phyloP scores from a whole-genome alignment of 139 green algal genomes.

The Chloropicon primus region DNA sequence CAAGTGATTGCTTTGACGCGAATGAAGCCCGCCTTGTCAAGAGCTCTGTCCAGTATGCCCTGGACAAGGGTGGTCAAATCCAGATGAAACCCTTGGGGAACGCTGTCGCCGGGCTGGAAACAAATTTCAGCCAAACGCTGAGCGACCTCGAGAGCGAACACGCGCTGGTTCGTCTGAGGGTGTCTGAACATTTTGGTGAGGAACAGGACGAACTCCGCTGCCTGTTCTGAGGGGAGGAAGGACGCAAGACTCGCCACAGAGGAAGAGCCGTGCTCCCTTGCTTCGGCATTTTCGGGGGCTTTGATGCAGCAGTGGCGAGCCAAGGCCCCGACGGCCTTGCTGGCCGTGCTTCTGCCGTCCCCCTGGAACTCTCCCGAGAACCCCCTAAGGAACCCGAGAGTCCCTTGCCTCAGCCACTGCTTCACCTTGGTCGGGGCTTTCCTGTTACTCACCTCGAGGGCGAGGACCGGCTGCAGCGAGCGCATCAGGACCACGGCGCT shows the following conservation, averaged over 20 bases:
- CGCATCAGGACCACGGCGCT: background rate
- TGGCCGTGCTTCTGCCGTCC: background rate
- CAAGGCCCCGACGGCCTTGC: background rate
- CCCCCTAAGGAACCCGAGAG: background rate
- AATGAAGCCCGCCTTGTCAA: background rate
- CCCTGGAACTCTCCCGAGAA: background rate
- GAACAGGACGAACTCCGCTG: background rate
- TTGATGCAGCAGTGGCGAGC: background rate
- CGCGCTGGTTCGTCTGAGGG: background rate
- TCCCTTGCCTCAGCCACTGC: background rate
- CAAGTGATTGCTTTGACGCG: background rate
- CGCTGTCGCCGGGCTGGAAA: background rate
- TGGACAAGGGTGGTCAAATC: background rate
- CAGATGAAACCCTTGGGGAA: background rate
- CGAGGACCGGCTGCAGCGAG: background rate
- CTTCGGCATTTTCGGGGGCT: background rate
- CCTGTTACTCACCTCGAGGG: background rate
- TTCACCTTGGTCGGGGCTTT: background rate
- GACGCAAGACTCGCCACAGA: background rate
- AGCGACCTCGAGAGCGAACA: background rate
- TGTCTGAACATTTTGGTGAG: background rate
- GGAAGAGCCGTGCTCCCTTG: background rate
- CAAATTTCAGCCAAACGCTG: background rate
- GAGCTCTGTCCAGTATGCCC: background rate
- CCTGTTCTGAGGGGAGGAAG: background rate